Base-by-base conservation (phyloP, 2,329 filamentous ascomycete genomes). In the Fusarium sp. region DNA sequence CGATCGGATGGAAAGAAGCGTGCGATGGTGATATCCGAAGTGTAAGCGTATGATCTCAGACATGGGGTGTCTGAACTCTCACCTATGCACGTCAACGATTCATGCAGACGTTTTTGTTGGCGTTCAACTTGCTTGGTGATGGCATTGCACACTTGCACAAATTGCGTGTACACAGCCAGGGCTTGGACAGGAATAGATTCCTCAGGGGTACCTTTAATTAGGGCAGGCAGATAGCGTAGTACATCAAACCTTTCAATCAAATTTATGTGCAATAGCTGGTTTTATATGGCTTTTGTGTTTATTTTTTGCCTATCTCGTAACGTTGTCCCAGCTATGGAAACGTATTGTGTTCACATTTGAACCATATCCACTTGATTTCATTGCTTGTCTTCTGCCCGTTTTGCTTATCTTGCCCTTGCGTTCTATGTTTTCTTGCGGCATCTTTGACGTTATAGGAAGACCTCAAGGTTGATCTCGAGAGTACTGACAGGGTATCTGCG, bases 391-490 rank as follows among this genome's bases (percentile, higher is more conserved):
- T 48, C 47, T 47, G 37, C 35, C 49, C 20, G 15, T 53, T 43
- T 54, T 48, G 35, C 33, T 46, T 40, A 55, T 54, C 58, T 58
- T 54, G 37, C 45, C 57, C 42, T 56, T 41, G 11, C 47, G 39
- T 35, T 71, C 58, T 66, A 52, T 50, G n/a, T 52, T 51, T 46
- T 70, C 37, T 63, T 41, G 43, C 55, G 33, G 54, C 21, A 53
- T 51, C 43, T 52, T 57, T 45, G 42, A 51, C 75, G 36, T 78
- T 84, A 97, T 81, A 97, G 84, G 86, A 99, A 96, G 70, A 92
- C 88, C 81, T 98, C 95, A 31, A 98, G 87, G 80, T 98, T 97
- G 77, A 99, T 87, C 84, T 99, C 96, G 71, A 99, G 82, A 41
- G 93, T 94, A 81, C 94, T 97, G 73, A 97, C 94, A 40, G 96